phyloP scores from a whole-genome alignment of 2,329 filamentous ascomycete species.

The Falciphora oryzae region DNA sequence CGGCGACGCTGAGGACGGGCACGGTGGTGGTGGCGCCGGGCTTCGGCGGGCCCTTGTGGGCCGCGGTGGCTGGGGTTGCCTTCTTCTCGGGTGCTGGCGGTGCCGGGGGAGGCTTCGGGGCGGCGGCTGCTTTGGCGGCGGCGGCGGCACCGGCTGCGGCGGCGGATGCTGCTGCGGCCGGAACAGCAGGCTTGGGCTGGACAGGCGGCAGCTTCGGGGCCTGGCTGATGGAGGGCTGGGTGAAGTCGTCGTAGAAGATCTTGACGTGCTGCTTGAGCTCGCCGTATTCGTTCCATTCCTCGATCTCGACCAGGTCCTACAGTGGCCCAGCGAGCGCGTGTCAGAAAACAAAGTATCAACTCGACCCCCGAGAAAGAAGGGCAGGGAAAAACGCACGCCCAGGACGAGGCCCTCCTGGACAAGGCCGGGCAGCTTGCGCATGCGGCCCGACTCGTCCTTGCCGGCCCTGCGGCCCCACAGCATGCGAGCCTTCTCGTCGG shows the following conservation, averaged over 20 bases:
- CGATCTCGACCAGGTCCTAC: slow-evolving; percentile 86
- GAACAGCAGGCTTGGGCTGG: slow-evolving; percentile 28
- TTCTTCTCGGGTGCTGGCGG: slow-evolving; percentile 19
- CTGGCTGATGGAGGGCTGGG: slow-evolving; percentile 49
- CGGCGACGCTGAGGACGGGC: slow-evolving; percentile 49
- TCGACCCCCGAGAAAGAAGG: neutral
- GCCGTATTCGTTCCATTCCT: slow-evolving; percentile 99
- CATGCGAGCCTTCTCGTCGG: slow-evolving; percentile 80
- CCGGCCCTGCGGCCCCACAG: slow-evolving; percentile 81
- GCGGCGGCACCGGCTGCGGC: slow-evolving; percentile 9
- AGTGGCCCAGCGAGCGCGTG: neutral
- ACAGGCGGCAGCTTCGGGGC: slow-evolving; percentile 39
- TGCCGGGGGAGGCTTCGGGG: slow-evolving; percentile 7
- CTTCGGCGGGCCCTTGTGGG: slow-evolving; percentile 16
- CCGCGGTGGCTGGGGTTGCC: slow-evolving; percentile 18
- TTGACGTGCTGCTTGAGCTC: slow-evolving; percentile 84
- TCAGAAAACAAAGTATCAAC: slow-evolving; percentile 11
- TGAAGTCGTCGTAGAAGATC: slow-evolving; percentile 58
- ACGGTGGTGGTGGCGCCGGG: slow-evolving; percentile 23
- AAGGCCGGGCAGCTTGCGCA: slow-evolving; percentile 77
- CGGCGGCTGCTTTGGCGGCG: slow-evolving; percentile 10
- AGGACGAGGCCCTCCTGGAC: slow-evolving; percentile 83
- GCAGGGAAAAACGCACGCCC: slow-evolving; percentile 56
- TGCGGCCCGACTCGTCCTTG: slow-evolving; percentile 56
- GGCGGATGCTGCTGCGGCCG: slow-evolving; percentile 14